phyloP scores from a whole-genome alignment of 495 filamentous ascomycete species.

The Wilcoxina mikolae region DNA sequence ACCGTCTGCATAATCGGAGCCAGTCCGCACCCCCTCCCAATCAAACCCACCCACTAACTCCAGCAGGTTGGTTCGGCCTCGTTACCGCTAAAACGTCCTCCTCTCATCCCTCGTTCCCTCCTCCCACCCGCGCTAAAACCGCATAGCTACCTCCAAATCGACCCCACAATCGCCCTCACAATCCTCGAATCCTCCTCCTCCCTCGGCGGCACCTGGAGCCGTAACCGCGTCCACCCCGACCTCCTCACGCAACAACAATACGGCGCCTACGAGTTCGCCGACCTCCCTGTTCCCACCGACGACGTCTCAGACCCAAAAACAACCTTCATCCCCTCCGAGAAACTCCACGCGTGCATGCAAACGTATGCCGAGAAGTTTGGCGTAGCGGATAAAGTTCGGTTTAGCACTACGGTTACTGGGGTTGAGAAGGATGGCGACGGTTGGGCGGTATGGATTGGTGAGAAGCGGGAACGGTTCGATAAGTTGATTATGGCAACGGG shows the following conservation, averaged over 20 bases:
- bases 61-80: too few species aligned
- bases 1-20: too few species aligned
- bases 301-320: neutral
- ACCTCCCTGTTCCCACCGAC: conserved; percentile 1
- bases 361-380: conserved; percentile 29
- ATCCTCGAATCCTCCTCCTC: conserved; percentile 35
- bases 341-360: conserved; percentile 9
- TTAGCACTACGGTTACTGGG: conserved; percentile 26
- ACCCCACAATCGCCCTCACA: conserved; percentile 27
- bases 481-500: too few species aligned
- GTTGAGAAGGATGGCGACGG: conserved; percentile 28
- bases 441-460: conserved; percentile 12
- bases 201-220: conserved; percentile 40
- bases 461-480: too few species aligned
- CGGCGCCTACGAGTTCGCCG: conserved; percentile 8
- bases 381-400: conserved; percentile 27
- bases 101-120: too few species aligned
- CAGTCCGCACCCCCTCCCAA: too few species aligned
- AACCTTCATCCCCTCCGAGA: conserved; percentile 5
- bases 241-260: conserved; percentile 30
- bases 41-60: too few species aligned
- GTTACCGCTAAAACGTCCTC: too few species aligned
- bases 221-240: conserved; percentile 36
- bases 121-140: too few species aligned
- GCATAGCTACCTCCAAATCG: conserved; percentile 15